Evolutionary conservation across 2,329 filamentous ascomycete species (phyloP).

Genomic region (Mollisiaceae sp.): DNA sequence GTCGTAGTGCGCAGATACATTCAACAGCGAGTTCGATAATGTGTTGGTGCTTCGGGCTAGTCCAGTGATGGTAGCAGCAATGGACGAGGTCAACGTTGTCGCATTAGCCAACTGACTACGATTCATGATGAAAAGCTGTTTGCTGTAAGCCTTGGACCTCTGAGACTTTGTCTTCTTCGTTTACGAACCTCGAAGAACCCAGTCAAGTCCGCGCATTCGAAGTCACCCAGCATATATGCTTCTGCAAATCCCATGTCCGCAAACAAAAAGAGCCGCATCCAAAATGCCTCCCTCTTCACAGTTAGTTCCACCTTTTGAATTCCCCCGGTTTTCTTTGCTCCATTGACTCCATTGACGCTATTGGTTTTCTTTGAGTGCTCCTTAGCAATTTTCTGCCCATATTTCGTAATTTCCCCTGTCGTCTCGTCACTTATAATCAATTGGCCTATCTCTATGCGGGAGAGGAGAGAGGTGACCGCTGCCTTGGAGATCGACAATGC

Average conservation of each 20-base stretch:
- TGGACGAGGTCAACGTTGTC: slow-evolving; percentile 63
- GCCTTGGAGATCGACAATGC: slow-evolving; percentile 53
- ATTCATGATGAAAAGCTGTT: slow-evolving; percentile 72
- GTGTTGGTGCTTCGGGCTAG: slow-evolving; percentile 64
- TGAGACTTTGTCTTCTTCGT: not conserved
- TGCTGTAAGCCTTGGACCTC: slow-evolving; percentile 31
- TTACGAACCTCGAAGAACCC: slow-evolving; percentile 67
- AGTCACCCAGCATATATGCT: slow-evolving; percentile 74
- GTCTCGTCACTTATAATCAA: slow-evolving; percentile 55
- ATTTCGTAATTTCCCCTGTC: slow-evolving; percentile 48
- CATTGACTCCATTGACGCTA: slow-evolving; percentile 28
- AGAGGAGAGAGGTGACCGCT: slow-evolving; percentile 52
- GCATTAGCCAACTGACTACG: slow-evolving; percentile 68
- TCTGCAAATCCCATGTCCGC: slow-evolving; percentile 74
- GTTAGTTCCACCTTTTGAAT: slow-evolving; percentile 58
- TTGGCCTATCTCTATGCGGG: slow-evolving; percentile 54
- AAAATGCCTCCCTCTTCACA: slow-evolving; percentile 70
- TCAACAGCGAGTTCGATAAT: slow-evolving; percentile 62
- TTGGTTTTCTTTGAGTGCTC: slow-evolving; percentile 46
- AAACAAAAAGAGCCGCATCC: slow-evolving; percentile 71
- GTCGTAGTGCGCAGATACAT: slow-evolving; percentile 76
- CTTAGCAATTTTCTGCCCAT: slow-evolving; percentile 52
- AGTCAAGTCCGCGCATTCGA: slow-evolving; percentile 69
- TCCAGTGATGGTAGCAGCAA: slow-evolving; percentile 62
- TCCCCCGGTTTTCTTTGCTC: slow-evolving; percentile 46